Evolutionary conservation across 73 alveolate genomes (phyloP), one percentile per base, ranked within the genome.

Genomic region (Halteria grandinella): DNA sequence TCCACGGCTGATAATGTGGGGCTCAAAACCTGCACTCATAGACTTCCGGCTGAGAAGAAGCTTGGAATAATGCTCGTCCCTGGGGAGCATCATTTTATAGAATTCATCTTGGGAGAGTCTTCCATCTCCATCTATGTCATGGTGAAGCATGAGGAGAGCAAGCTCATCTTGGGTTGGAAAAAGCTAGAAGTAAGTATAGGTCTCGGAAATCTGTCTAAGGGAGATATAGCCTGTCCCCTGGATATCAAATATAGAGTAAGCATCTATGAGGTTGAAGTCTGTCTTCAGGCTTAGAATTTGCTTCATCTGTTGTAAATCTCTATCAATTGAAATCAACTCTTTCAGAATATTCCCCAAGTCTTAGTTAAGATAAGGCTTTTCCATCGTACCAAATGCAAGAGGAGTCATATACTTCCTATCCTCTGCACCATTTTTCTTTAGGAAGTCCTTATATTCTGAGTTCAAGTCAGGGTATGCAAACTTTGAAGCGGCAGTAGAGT

Each of bases 321-420:
- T 66, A 44, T 66, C 80, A 18, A 66, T 66, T 2, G 49, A 18
- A 21, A 66, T 66, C 4, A 66, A 66, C 29, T 66, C 80, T 27
- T 66, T 66, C 21, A 66, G 23, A 6, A 53, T 32, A 17, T 66
- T 44, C 7, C 52, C 47, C 1, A 66, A 18, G 40, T 66, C 69
- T 27, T 66, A 63, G 20, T 66, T 66, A 36, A 29, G 53, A 44
- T 66, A 66, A 44, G 69, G 69, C 32, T 29, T n/a, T n/a, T n/a
- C 43, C 1, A 36, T 10, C 10, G 6, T 60, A 3, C 48, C 3
- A 25, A 3, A 21, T 25, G 15, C 21, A 18, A 27, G 27, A 1
- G 69, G 80, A 21, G 28, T 8, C 25, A 5, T 7, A 44, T 36
- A 66, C 36, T 66, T 44, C 23, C 32, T 17, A 20, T 10, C 52